Base-by-base conservation (phyloP, 768 basidiomycete species). In the Podaxis mareebaensis region DNA sequence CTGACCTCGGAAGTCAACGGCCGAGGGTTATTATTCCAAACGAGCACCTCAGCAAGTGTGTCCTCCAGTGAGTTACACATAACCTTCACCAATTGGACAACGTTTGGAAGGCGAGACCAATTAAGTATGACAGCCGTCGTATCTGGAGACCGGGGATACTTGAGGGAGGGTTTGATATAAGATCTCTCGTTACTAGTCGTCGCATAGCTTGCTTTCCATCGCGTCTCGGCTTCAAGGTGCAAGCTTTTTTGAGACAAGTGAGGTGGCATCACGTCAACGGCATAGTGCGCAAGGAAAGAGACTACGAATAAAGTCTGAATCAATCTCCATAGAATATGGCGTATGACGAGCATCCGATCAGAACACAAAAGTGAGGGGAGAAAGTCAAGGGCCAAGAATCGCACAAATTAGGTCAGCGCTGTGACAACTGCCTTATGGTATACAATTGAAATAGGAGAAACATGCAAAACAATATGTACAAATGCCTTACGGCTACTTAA, bases 91-190 rank as follows among this genome's bases (percentile, higher is more conserved):
- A 91, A 86, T 55, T 78, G 78, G 44, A 81, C 69, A 46, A 91
- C 85, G 65, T 91, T 91, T 0, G 79, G 74, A 24, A 88, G 78
- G 17, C 87, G 81, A 54, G 84, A 85, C 89, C 88, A 90, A 71
- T 90, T 90, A 48, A 90, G 75, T 42, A 91, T 68, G 44, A 90
- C 75, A 6, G 82, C 84, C 5, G 85, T 86, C 12, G 82, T 82
- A 64, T 84, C 78, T 46, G 66, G 78, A 28, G 76, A 62, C n/a
- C 56, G 53, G 33, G 42, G 40, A 53, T 28, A 42, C 42, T 44
- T 52, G 15, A 49, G 33, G 5, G 52, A 28, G 17, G 56, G 52
- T 15, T 60, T 51, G 49, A 13, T 46, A 22, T 56, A 59, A 52
- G 59, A 58, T 8, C 22, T 48, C 40, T 62, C 48, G 30, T 53